Base-by-base conservation (phyloP, 768 basidiomycete species). In the Boletus insuetus region DNA sequence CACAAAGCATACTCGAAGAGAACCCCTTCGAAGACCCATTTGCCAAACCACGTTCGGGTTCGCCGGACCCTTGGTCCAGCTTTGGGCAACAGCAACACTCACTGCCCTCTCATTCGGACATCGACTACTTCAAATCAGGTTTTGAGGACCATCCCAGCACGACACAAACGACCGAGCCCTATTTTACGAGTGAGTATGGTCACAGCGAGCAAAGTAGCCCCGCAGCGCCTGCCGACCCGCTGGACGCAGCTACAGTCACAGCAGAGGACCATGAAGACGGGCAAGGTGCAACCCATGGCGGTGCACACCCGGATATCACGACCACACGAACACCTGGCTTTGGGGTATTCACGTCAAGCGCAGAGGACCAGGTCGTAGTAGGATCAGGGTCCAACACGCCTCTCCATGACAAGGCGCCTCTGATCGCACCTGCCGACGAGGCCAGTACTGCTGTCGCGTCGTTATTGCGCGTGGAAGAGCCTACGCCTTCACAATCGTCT, bases 21-120 rank as follows among this genome's bases (percentile, higher is more conserved):
- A 90, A 91, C 62, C 89, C 89, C 0, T 91, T 91, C 56, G 82
- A 82, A 38, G 83, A 87, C 66, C 85, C 86, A 6, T 89, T 89
- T 61, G 74, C 79, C n/a, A 80, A 80, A 54, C 79, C 65, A 29
- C 68, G 87, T 41, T 83, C 87, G 20, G 66, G 71, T 59, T 89
- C 88, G 19, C 85, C 87, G 41, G 89, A 91, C 69, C 89, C 89
- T 60, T 91, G 89, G 89, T 75, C 85, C 5, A 80, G 79, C 54
- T 84, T 82, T 38, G 84, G 78, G 58, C 76, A 76, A 41, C 59
- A 58, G 58, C 70, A 56, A 26, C 56, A 50, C 16, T 35, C 59
- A n/a, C 35, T 59, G 0, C 44, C 60, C 24, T 55, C 69, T 29
- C 55, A 66, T 22, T 35, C 55, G 16, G 68, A 64, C 41, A 59